Evolutionary conservation across 169 alveolate genomes (phyloP), one percentile per base, ranked within the genome.

Genomic region (Cryptosporidium ubiquitum): DNA sequence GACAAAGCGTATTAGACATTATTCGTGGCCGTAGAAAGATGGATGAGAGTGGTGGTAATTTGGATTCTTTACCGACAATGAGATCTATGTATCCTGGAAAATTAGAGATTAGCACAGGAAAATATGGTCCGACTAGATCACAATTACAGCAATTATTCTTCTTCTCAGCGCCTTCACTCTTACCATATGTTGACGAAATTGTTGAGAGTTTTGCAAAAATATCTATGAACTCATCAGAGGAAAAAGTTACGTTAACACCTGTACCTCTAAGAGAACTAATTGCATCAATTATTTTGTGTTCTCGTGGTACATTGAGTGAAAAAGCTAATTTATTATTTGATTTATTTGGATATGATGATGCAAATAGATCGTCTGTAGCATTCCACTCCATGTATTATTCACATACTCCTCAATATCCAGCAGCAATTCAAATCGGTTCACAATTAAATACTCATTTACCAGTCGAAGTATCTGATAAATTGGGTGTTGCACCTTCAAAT

Each of bases 301-400:
- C 89, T n/a, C 89, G 89, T 79, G 89, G 89, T 39, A 79, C 89
- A 79, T 44, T 79, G 16, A 79, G 89, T 64, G 89, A 79, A 18
- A 79, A 79, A 16, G 89, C 89, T 5, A 64, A 79, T 61, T 61
- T 79, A 58, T 58, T 79, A 79, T 79, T 79, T 79, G 89, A 79
- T 33, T 61, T 79, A 26, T 79, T 79, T 64, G 89, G 89, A 10
- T 79, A 79, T 47, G 89, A 79, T 33, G 89, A 79, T 79, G 79
- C 73, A 58, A 79, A 79, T 61, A 7, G 89, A 23, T 47, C 33
- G 23, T 79, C 89, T n/a, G 89, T 79, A 20, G 73, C 89, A 39
- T 79, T 79, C 18, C 89, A 79, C 42, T 79, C 89, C 3, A 79
- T 79, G 89, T 79, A 79, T 42, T 79, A 79, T 64, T 79, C 89